These are phyloP conservation scores for Stylosanthes scabra DNA, from an alignment of 331 rosid genomes.

Conservation along the genomic window DNA sequence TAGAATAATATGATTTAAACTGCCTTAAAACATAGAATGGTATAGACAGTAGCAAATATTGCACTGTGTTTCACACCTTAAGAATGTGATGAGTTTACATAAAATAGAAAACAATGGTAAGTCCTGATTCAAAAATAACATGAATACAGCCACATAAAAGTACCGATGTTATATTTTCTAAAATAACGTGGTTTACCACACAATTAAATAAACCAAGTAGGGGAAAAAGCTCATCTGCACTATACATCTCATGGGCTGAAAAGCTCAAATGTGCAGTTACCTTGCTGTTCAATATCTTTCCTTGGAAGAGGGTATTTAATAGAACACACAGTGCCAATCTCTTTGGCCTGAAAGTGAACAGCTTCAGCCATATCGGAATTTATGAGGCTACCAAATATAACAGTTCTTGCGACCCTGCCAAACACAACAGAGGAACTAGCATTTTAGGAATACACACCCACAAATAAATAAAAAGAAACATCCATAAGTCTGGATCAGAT, in stretches of 20 bases:
- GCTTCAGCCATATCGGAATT: constrained; percentile 78
- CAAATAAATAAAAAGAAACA: background rate
- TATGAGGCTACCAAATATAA: constrained; percentile 80
- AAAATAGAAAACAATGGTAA: constrained; percentile 8
- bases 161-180: constrained; percentile 1
- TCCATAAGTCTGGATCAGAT: constrained; percentile 1
- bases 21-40: background rate
- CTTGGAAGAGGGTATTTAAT: constrained; percentile 79
- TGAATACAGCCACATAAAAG: background rate
- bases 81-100: constrained; percentile 2
- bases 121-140: constrained; percentile 23
- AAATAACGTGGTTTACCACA: constrained; percentile 16
- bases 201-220: constrained; percentile 25
- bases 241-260: no score
- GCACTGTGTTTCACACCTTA: constrained; percentile 17
- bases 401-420: constrained; percentile 92
- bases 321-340: constrained; percentile 73
- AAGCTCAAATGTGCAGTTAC: constrained; percentile 51
- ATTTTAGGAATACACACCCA: constrained; percentile 7
- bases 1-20: constrained; percentile 7
- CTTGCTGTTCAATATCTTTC: constrained; percentile 74
- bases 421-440: constrained; percentile 33
- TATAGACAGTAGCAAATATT: constrained; percentile 7
- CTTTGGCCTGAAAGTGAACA: constrained; percentile 70
- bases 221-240: background rate